Conservation (phyloP, 345 rosid species). For the Pelargonium nanum region DNA sequence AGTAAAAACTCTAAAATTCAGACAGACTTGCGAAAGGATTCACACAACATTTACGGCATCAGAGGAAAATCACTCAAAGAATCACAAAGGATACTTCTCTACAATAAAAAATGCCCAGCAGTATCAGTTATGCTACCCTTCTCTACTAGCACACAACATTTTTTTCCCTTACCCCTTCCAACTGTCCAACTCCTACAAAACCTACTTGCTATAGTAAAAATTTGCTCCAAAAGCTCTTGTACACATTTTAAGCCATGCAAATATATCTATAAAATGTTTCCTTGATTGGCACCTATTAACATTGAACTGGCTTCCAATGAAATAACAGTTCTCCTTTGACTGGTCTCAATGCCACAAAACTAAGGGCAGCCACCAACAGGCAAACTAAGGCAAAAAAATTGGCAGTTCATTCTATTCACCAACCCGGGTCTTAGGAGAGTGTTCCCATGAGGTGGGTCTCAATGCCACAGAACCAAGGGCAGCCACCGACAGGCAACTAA, state of each 20-base stretch:
- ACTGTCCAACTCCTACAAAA: too few relatives aligned
- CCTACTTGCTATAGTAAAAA: too few relatives aligned
- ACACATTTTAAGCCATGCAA: background rate
- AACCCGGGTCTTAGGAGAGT: too few relatives aligned
- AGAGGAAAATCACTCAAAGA: background rate
- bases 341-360: too few relatives aligned
- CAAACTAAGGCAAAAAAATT: too few relatives aligned
- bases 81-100: background rate
- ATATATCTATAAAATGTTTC: background rate
- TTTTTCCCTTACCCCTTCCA: too few relatives aligned
- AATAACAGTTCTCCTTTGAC: background rate
- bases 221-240: background rate
- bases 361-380: too few relatives aligned
- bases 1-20: too few relatives aligned
- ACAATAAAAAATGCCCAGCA: background rate
- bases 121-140: background rate
- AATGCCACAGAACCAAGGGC: too few relatives aligned
- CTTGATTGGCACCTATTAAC: background rate
- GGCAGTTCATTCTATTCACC: too few relatives aligned
- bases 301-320: background rate
- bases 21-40: too few relatives aligned
- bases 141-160: background rate
- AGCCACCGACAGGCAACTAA: too few relatives aligned
- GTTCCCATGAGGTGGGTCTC: background rate
- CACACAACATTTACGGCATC: background rate